Evolutionary conservation across 108 stramenopile species (phyloP).

Genomic region (Halocafeteria seosinensis): DNA sequence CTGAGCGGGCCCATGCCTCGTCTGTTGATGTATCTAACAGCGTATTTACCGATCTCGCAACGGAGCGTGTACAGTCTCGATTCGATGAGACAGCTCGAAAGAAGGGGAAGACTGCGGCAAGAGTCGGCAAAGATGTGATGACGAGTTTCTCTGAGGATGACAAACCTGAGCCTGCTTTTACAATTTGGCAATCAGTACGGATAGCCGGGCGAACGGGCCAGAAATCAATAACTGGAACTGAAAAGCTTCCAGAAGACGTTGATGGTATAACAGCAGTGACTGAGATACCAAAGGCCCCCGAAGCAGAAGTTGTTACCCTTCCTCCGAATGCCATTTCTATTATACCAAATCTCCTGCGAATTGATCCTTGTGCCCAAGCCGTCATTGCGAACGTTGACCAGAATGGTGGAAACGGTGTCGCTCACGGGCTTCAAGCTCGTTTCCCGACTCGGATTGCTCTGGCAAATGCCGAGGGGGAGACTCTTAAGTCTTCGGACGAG

Average conservation of each 20-base stretch:
- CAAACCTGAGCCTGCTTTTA: neutral
- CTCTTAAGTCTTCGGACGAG: too few relatives aligned
- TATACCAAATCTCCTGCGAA: neutral
- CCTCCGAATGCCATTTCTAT: neutral
- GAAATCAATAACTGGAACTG: neutral
- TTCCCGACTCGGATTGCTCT: too few relatives aligned
- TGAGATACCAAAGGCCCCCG: neutral
- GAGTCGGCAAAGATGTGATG: neutral
- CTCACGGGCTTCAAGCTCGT: too few relatives aligned
- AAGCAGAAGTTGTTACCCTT: neutral
- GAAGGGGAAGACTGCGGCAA: neutral
- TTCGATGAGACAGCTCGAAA: neutral
- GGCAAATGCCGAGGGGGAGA: too few relatives aligned
- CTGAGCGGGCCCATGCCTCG: neutral
- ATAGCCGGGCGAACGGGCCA: neutral
- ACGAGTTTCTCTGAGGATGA: too few relatives aligned
- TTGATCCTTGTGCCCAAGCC: neutral
- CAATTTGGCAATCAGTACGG: neutral
- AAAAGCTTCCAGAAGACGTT: neutral
- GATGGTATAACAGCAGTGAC: neutral
- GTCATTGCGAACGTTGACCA: too few relatives aligned
- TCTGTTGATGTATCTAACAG: neutral
- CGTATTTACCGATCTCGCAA: neutral
- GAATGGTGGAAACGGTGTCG: too few relatives aligned
- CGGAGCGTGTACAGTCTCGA: neutral